Evolutionary conservation across 352 stramenopile species (phyloP), one percentile per base, ranked within the genome.

Genomic region (Pythium grandisporangium): DNA sequence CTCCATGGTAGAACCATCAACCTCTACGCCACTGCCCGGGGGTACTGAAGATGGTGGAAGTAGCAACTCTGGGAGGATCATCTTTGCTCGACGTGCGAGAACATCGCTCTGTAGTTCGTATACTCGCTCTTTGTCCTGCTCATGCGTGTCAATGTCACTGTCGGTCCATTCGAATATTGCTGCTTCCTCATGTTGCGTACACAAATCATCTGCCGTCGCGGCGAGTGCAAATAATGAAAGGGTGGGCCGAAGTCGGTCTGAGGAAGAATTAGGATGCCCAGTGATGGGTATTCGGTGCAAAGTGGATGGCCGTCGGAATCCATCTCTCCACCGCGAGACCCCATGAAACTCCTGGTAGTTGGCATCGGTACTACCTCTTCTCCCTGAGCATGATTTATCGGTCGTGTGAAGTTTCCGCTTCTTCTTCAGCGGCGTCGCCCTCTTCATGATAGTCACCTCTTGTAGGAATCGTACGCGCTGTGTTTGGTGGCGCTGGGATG

Each of bases 161-260:
- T 84, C 61, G 1, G 45, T 70, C 71, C 68, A 80, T 19, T 59
- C 53, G 11, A 79, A 30, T 33, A 60, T 53, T 1, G 21, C 14
- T 2, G 45, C 51, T 21, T 50, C 43, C 11, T 52, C 39, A 5
- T 24, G 10, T n/a, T 36, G 6, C 2, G 21, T 12, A n/a, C n/a
- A n/a, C n/a, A n/a, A n/a, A 7, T 34, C 30, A 44, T 39, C 20
- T 4, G 65, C 32, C 3, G 48, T 27, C 2, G 63, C 30, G n/a
- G n/a, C 50, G 40, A 61, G 45, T 42, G 63, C 21, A 48, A 38
- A 14, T 14, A 40, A 8, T 29, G 32, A 7, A 21, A 26, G 6
- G 49, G 27, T 32, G 8, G 10, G 8, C 10, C 27, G 27, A 32
- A 32, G 27, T 5, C 16, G 25, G 22, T 25, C 25, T 19, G 40